Base-by-base conservation (phyloP, 2,329 filamentous ascomycete species). In the Trichophyton simii region DNA sequence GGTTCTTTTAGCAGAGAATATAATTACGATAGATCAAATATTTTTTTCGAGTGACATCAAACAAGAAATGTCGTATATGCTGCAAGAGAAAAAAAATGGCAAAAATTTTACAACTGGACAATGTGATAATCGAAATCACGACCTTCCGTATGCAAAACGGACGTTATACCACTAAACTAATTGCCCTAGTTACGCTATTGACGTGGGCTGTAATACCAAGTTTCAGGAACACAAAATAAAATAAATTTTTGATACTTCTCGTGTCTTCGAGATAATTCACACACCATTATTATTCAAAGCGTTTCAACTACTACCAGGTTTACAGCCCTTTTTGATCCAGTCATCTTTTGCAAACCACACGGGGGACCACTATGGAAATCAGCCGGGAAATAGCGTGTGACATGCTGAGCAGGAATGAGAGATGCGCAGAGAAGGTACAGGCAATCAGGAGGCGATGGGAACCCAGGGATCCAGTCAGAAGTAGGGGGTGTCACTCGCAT, bases 61-160 rank as follows among this genome's bases (percentile, higher is more conserved):
- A 7, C 6, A 31, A 6, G 28, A 31, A 7, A 31, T 7, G 0
- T 7, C 6, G 28, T 2, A 31, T 6, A 31, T 1, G 1, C 5
- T 38, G 34, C 34, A 18, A 18, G 18, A 58, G 65, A 63, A 59
- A 61, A 44, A 34, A 3, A 18, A 18, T 18, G 18, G 18, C 18
- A 18, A 18, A 18, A 18, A 18, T 18, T 18, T 18, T 18, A 18
- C 18, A 18, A 18, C 18, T 68, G 66, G 66, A 68, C 65, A 55
- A 62, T 62, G 64, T 61, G 67, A 64, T 65, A 66, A 66, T 68
- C 67, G 67, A 68, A 68, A 65, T 65, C 67, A 62, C 63, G 67
- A 63, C 67, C 65, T 69, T 64, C 63, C 66, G 67, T 66, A 68
- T 69, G 67, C 67, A 69, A 69, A 69, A 66, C 67, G 66, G 63